Evolutionary conservation across 257 asterid genomes (phyloP), one percentile per base, ranked within the genome.

Genomic region (Fraxinus quadrangulata): DNA sequence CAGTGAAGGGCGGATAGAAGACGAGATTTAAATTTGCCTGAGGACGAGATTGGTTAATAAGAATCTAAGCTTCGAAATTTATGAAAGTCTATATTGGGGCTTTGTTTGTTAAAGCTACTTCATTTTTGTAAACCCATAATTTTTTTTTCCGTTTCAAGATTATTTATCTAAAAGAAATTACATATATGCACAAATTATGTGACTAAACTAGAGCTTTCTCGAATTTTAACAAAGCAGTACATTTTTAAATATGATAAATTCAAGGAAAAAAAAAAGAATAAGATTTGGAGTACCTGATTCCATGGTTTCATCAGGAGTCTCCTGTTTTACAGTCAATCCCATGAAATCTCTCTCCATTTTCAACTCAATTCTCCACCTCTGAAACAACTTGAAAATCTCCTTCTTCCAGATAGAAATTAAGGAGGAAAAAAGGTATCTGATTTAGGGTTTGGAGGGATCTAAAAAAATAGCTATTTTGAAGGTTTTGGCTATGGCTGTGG

Each of bases 311-410:
- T 91, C 91, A 72, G 84, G 33, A 74, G 72, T 56, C 83, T 91
- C 96, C 71, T 83, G 86, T 87, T 91, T 91, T 79, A 91, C 85
- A 63, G 76, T 34, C 90, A 91, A 82, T 19, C 94, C 94, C 96
- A 91, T 87, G 88, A 91, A 91, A 82, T 91, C 94, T 79, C 90
- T 87, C 83, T 90, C 96, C 96, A 90, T 90, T 37, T 45, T 75
- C 81, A 74, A 19, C 33, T 23, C 34, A 2, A 24, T 23, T 26
- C 16, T 63, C 26, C 36, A 10, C 33, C 69, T 63, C 69, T 8
- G 68, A 63, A 9, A 7, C 34, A 26, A 63, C 40, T 45, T 0
- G 12, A 2, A 40, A 71, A 23, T 63, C 34, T n/a, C 26, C 28
- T 10, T 59, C 21, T 59, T 21, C 67, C 67, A 8, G 67, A 70